phyloP scores from a whole-genome alignment of 1,284 basidiomycete genomes.

The Volvariella surrecta region DNA sequence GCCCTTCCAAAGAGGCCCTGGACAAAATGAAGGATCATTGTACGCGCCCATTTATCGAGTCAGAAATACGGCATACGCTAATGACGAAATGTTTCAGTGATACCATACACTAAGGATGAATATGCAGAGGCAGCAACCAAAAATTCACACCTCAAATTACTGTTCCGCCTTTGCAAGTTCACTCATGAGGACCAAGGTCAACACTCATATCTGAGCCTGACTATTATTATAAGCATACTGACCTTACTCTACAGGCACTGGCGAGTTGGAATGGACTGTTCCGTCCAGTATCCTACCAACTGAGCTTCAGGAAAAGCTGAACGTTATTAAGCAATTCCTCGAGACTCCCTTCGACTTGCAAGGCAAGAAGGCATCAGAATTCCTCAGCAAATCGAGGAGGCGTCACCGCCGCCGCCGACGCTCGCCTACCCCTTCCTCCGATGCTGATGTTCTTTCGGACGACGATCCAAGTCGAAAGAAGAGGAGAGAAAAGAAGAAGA shows the following conservation, averaged over 20 bases:
- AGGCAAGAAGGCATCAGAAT: slow-evolving; percentile 60
- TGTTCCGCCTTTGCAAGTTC: slow-evolving; percentile 71
- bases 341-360: slow-evolving; percentile 66
- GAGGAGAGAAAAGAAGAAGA: slow-evolving; percentile 49
- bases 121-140: slow-evolving; percentile 69
- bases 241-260: slow-evolving; percentile 24
- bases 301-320: slow-evolving; percentile 54
- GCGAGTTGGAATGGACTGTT: slow-evolving; percentile 75
- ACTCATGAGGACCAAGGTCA: slow-evolving; percentile 53
- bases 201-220: too few relatives aligned
- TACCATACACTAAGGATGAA: slow-evolving; percentile 67
- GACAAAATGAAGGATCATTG: slow-evolving; percentile 75
- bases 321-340: slow-evolving; percentile 72
- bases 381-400: slow-evolving; percentile 57
- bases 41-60: slow-evolving; percentile 28
- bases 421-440: slow-evolving; percentile 36
- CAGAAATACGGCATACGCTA: too few relatives aligned
- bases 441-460: slow-evolving; percentile 28
- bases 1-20: slow-evolving; percentile 40
- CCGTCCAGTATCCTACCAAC: slow-evolving; percentile 57
- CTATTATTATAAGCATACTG: slow-evolving; percentile 1
- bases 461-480: slow-evolving; percentile 33
- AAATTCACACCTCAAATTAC: slow-evolving; percentile 71
- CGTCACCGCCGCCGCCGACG: slow-evolving; percentile 35
- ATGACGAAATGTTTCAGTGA: slow-evolving; percentile 43